Evolutionary conservation across 176 grass and related monocot genomes (phyloP), one percentile per base, ranked within the genome.

Genomic region (Oryza brachyantha): DNA sequence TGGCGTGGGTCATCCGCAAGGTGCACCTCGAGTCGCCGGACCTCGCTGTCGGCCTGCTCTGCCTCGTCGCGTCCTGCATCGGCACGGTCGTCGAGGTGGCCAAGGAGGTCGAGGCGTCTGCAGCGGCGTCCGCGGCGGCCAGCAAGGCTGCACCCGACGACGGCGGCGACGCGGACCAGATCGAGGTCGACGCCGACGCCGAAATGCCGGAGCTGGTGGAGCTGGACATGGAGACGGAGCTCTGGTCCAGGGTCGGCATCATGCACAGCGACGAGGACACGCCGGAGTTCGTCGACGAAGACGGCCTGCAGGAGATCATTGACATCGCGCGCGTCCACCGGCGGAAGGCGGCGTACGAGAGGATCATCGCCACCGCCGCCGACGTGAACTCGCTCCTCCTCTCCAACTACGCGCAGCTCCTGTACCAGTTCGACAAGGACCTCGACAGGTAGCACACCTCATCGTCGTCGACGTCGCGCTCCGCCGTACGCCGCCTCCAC

Each of bases 341-440:
- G 29, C 65, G 85, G 34, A 72, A 86, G 72, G 79, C 83, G 26
- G 65, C 79, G 34, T 97, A 97, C 79, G 91, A 97, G 91, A 79
- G 78, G 59, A 57, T 83, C 66, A 92, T 97, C 70, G 64, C 77
- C 26, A 67, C 45, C 32, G 82, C 80, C 64, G 48, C 1, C 19
- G 79, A 75, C 22, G 79, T 85, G 6, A 86, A 46, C 82, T 97
- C 94, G 1, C 82, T 97, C 67, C 86, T 97, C 84, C 91, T 97
- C 4, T 92, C 89, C 34, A 97, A 97, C 74, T 97, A 94, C 68
- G 91, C 91, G 13, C 91, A 97, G 68, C 92, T 97, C 73, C 89
- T 94, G 3, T 97, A 97, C 79, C 87, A 97, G 73, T 84, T 90
- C 29, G 86, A 80, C 72, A 55, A 86, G 29, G 91, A 97, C 43